A percentile compares a stretch with the other conserved stretches of the same genome.
These are phyloP conservation scores for Corynespora cassiicola DNA, from an alignment of 2,329 filamentous ascomycete genomes.

Conservation along the genomic window DNA sequence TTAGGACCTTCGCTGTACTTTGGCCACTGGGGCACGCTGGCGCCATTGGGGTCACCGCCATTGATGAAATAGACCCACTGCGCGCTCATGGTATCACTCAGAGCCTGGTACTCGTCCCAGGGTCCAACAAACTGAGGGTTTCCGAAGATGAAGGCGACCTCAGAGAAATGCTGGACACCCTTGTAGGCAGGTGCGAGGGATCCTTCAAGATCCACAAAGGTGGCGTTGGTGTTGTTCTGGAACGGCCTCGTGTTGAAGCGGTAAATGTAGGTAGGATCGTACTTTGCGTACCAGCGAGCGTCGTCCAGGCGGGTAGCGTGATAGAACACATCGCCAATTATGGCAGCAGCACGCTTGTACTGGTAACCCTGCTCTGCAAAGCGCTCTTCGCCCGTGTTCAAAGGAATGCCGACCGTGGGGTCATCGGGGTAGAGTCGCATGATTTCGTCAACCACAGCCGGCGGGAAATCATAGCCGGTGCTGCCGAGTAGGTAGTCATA, in stretches of 20 bases:
- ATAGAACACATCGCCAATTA: slow-evolving; percentile 61
- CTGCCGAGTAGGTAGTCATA: slow-evolving; percentile 39
- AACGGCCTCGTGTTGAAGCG: slow-evolving; percentile 61
- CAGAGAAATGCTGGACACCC: slow-evolving; percentile 62
- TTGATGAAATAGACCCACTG: slow-evolving; percentile 56
- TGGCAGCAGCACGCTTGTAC: slow-evolving; percentile 62
- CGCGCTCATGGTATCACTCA: slow-evolving; percentile 53
- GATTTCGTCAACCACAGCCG: slow-evolving; percentile 36
- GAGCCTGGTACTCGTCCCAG: slow-evolving; percentile 45
- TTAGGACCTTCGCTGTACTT: slow-evolving; percentile 43
- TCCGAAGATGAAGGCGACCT: slow-evolving; percentile 55
- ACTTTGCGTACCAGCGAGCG: slow-evolving; percentile 54
- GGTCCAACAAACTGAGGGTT: slow-evolving; percentile 49
- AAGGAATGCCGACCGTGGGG: slow-evolving; percentile 36
- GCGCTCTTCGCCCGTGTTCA: slow-evolving; percentile 37
- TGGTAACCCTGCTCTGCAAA: slow-evolving; percentile 47
- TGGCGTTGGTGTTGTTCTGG: slow-evolving; percentile 28
- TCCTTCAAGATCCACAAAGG: slow-evolving; percentile 50
- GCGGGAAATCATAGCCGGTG: slow-evolving; percentile 40
- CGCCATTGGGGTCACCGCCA: slow-evolving; percentile 44
- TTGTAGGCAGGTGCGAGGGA: slow-evolving; percentile 50
- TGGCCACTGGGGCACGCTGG: slow-evolving; percentile 48
- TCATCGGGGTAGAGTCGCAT: slow-evolving; percentile 44
- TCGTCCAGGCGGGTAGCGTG: slow-evolving; percentile 59
- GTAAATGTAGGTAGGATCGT: slow-evolving; percentile 64